These are phyloP conservation scores for Seminavis robusta DNA, from an alignment of 108 stramenopile species.

Conservation along the genomic window DNA sequence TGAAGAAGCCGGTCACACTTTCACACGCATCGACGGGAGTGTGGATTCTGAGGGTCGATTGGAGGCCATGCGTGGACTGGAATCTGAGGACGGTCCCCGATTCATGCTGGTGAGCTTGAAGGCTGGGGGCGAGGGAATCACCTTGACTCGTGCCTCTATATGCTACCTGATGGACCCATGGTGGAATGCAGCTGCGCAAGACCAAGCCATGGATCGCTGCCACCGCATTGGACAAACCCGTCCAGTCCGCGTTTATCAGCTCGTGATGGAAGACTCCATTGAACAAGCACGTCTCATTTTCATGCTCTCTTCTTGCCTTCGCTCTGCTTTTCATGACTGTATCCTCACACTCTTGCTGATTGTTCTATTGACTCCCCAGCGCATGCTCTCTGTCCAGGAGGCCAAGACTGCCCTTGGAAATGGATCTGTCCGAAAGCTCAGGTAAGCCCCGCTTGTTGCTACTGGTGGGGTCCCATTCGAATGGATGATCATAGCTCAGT, in stretches of 20 bases:
- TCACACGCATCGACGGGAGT: slow-evolving; percentile 51
- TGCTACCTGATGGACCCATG: slow-evolving; percentile 61
- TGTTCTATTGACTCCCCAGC: no score
- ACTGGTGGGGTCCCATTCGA: no score
- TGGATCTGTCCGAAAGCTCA: slow-evolving; percentile 41
- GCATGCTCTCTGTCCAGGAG: slow-evolving; percentile 41
- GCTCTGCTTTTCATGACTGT: no score
- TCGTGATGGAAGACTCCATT: slow-evolving; percentile 48
- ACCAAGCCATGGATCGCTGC: slow-evolving; percentile 28
- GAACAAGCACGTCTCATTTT: no score
- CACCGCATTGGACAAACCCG: slow-evolving; percentile 53
- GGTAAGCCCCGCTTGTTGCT: no score
- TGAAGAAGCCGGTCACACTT: slow-evolving; percentile 37
- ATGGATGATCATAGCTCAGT: no score
- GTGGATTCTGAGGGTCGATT: slow-evolving; percentile 36
- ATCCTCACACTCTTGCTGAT: no score
- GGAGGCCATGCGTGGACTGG: slow-evolving; percentile 23
- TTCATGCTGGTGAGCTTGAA: slow-evolving; percentile 25
- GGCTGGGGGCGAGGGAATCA: slow-evolving; percentile 64
- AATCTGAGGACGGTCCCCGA: slow-evolving; percentile 34
- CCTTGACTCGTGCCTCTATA: slow-evolving; percentile 57
- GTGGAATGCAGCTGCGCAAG: slow-evolving; percentile 29
- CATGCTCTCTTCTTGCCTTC: no score
- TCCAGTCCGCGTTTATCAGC: slow-evolving; percentile 28
- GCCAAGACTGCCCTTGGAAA: slow-evolving; percentile 40